Percentiles rank a stretch among this genome's conserved stretches.
Conservation (phyloP, 1,284 basidiomycete species). For the Tranzscheliella williamsii region DNA sequence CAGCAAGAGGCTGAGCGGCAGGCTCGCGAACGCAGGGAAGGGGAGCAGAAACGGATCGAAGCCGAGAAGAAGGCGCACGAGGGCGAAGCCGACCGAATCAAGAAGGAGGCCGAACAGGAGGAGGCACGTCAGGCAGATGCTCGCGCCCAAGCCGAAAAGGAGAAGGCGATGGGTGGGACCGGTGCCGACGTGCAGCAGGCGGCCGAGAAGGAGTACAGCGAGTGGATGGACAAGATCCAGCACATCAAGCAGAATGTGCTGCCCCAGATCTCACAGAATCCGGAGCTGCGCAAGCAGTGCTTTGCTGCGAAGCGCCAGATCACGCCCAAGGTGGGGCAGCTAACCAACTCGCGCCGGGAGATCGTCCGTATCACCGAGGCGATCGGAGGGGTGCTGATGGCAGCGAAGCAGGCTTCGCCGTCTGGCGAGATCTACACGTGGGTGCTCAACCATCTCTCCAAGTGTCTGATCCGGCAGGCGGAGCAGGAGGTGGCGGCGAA, state of each 20-base stretch:
- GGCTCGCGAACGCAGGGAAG: conserved; percentile 42
- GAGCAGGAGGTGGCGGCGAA: conserved; percentile 92
- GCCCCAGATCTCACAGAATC: conserved; percentile 71
- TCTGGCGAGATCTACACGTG: conserved; percentile 68
- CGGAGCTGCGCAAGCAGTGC: conserved; percentile 64
- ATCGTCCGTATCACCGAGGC: conserved; percentile 74
- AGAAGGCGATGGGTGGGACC: conserved; percentile 32
- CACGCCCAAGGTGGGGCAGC: conserved; percentile 85
- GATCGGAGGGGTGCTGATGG: conserved; percentile 67
- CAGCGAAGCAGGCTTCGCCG: conserved; percentile 57
- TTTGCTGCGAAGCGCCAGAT: conserved; percentile 76
- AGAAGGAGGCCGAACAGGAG: conserved; percentile 31
- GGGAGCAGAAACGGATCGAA: conserved; percentile 43
- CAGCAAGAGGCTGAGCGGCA: conserved; percentile 51
- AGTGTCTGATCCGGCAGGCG: conserved; percentile 86
- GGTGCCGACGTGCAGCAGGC: conserved; percentile 32
- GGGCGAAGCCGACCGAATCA: conserved; percentile 8
- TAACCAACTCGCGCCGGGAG: conserved; percentile 76
- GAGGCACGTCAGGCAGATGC: conserved; percentile 10
- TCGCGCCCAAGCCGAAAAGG: conserved; percentile 13
- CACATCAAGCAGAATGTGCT: conserved; percentile 77
- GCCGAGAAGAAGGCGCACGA: conserved; percentile 42
- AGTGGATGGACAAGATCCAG: conserved; percentile 62
- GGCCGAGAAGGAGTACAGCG: conserved; percentile 40
- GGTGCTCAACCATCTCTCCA: conserved; percentile 81